Conservation (phyloP, 345 rosid species). For the Anastatica hierochuntica region DNA sequence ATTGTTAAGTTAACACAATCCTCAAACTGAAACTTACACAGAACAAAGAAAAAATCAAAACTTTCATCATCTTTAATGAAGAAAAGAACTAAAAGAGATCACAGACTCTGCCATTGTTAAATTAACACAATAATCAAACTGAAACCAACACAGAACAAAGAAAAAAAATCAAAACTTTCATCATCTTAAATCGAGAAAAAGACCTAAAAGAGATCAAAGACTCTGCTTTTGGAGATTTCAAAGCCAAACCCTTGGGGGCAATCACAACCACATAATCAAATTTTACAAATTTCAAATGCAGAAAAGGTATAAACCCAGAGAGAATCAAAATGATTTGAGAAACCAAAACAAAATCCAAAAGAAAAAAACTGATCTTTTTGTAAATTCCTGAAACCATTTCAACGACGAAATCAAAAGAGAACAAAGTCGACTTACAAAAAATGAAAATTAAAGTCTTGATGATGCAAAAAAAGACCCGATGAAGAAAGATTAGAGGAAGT, state of each 20-base stretch:
- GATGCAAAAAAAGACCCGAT: not conserved
- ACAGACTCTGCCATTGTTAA: no score
- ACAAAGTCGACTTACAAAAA: slow-evolving; percentile 9
- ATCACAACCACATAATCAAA: not conserved
- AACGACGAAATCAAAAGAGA: not conserved
- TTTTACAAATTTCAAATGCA: no score
- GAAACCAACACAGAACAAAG: no score
- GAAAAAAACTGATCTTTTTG: not conserved
- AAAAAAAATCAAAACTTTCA: not conserved
- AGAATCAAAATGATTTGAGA: slow-evolving; percentile 4
- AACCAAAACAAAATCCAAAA: not conserved
- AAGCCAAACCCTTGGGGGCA: slow-evolving; percentile 1
- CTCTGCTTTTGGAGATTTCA: not conserved
- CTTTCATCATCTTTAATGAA: no score
- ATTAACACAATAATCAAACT: no score
- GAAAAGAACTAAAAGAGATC: no score
- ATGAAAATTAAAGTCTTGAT: not conserved
- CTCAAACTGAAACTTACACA: no score
- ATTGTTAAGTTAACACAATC: no score
- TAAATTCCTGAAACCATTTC: not conserved
- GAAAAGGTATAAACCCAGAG: not conserved
- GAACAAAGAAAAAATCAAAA: no score
- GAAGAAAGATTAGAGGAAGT: slow-evolving; percentile 4
- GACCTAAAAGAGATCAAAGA: not conserved
- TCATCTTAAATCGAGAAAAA: no score